Evolutionary conservation across 2,329 filamentous ascomycete genomes (phyloP).

Genomic region (Sphaerulina populicola): DNA sequence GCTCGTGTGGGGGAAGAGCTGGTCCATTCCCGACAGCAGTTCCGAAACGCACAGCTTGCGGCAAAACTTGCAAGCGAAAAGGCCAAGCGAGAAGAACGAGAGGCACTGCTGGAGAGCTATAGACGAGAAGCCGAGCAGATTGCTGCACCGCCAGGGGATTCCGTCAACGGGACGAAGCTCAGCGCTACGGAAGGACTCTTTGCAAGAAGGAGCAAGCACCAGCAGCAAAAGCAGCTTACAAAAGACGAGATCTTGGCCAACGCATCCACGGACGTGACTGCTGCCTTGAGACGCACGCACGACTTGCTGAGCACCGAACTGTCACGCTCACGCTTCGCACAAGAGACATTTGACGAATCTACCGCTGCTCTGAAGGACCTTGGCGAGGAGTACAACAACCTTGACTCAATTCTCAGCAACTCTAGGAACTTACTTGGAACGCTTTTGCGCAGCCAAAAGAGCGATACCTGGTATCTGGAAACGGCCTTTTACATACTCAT

Average conservation of each 20-base stretch:
- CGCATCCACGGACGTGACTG: slow-evolving; percentile 75
- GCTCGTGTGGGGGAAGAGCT: slow-evolving; percentile 62
- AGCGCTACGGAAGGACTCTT: slow-evolving; percentile 32
- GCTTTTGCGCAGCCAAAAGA: slow-evolving; percentile 80
- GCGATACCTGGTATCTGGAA: slow-evolving; percentile 95
- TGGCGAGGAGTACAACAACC: slow-evolving; percentile 68
- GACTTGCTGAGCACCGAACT: slow-evolving; percentile 79
- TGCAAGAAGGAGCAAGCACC: slow-evolving; percentile 28
- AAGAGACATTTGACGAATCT: slow-evolving; percentile 77
- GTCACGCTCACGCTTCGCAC: slow-evolving; percentile 76
- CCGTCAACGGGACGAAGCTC: slow-evolving; percentile 22
- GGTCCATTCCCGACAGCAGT: slow-evolving; percentile 57
- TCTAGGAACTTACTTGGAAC: slow-evolving; percentile 69
- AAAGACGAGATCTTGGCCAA: slow-evolving; percentile 66
- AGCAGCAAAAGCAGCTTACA: slow-evolving; percentile 46
- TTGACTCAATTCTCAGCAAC: slow-evolving; percentile 67
- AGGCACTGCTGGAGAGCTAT: slow-evolving; percentile 32
- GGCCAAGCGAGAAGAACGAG: slow-evolving; percentile 67
- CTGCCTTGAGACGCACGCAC: slow-evolving; percentile 75
- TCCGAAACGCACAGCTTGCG: slow-evolving; percentile 71
- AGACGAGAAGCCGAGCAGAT: slow-evolving; percentile 35
- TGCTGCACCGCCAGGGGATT: slow-evolving; percentile 22
- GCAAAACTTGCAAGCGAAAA: slow-evolving; percentile 67
- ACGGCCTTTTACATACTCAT: slow-evolving; percentile 77
- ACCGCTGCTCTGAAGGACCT: slow-evolving; percentile 74